A percentile compares a stretch with the other conserved stretches of the same genome.
Conservation (phyloP, 2,329 filamentous ascomycete species). For the Myriosclerotinia scirpicola region DNA sequence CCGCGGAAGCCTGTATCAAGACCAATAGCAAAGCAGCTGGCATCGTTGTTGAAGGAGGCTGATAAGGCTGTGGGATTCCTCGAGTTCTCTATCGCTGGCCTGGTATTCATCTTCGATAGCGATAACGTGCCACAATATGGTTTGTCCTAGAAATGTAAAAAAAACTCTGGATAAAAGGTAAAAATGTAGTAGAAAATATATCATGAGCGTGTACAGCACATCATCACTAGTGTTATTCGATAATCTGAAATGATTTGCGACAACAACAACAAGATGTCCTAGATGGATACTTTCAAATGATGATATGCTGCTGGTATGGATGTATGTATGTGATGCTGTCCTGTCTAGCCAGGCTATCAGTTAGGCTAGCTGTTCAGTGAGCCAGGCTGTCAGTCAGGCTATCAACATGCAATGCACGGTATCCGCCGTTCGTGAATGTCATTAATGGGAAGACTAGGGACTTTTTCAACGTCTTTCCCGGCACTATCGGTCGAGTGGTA, state of each 20-base stretch:
- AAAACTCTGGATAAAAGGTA: background rate
- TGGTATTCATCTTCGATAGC: conserved; percentile 73
- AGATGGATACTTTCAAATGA: background rate
- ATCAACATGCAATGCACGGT: background rate
- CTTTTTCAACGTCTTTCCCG: background rate
- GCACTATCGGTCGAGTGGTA: background rate
- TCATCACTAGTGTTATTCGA: background rate
- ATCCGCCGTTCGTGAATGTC: background rate
- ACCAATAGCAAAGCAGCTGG: conserved; percentile 82
- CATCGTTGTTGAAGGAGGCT: conserved; percentile 80
- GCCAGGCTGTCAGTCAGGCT: conserved; percentile 1
- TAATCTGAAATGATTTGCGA: background rate
- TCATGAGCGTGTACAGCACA: background rate
- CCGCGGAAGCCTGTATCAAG: conserved; percentile 83
- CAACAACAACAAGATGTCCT: background rate
- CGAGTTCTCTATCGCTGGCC: conserved; percentile 78
- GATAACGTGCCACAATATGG: conserved; percentile 12
- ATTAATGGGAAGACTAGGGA: conserved; percentile 1
- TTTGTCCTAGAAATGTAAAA: background rate
- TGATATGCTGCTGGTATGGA: background rate
- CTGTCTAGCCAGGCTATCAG: too few species aligned
- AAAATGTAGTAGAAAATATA: background rate
- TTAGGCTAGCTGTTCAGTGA: too few species aligned
- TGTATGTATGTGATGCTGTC: background rate
- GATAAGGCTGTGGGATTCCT: conserved; percentile 75